Base-by-base conservation (phyloP, 768 basidiomycete species). In the Trametes cubensis region DNA sequence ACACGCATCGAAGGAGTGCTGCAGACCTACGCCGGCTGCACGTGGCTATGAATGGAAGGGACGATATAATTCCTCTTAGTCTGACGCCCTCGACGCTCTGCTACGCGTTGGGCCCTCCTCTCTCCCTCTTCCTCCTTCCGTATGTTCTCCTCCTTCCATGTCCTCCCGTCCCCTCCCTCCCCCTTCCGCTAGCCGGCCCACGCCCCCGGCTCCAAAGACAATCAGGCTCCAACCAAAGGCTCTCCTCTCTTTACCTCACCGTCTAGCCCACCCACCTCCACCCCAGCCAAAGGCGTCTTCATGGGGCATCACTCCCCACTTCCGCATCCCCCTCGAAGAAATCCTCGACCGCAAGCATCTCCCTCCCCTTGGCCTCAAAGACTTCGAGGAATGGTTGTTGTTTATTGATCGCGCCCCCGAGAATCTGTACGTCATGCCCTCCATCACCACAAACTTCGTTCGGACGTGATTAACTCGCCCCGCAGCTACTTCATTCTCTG, bases 401-500 rank as follows among this genome's bases (percentile, higher is more conserved):
- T 91, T 90, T 73, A 88, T 89, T 56, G 92, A 93, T 66, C 81
- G 81, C 58, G 80, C 81, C 49, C 85, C 88, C 23, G 90, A 92
- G 72, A 92, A 92, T 69, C 80, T 93, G 81, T 87, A 65, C 73
- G 83, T 75, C 58, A 59, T 34, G 21, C 30, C 5, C 38, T n/a
- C n/a, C 40, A 50, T 50, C 57, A 58, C 40, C n/a, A 8, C 40
- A 46, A 47, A 6, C 18, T 45, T 44, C 47, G 30, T 54, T 28
- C 45, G 23, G 58, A 45, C 50, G 44, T 17, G 48, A 45, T 40
- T 28, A 3, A 42, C 41, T n/a, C 68, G 63, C 61, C 48, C 62
- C 63, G 6, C 67, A 87, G 87, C 20, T 92, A 92, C 69, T 92
- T 92, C 70, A 81, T 83, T n/a, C 83, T 92, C 52, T 92, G 90